A percentile compares a stretch with the other conserved stretches of the same genome.
Evolutionary conservation across 139 green algal species (phyloP).

Genomic region (Micromonas commoda): DNA sequence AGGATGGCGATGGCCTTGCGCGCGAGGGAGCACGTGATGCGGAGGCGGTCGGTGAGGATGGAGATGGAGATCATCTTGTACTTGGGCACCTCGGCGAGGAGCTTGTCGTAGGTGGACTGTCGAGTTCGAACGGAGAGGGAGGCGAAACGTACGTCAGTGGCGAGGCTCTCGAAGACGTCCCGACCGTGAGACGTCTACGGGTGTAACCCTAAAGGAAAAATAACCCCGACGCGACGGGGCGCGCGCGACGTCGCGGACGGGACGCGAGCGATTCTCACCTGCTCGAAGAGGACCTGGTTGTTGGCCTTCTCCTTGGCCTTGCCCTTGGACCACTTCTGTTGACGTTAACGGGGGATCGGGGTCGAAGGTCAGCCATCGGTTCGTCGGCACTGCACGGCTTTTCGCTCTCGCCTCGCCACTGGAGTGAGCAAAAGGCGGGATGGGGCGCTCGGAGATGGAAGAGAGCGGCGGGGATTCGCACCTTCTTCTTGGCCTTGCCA

Average conservation of each 20-base stretch:
- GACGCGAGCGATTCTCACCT: conserved; percentile 45
- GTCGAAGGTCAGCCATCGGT: background rate
- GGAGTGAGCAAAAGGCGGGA: too few relatives aligned
- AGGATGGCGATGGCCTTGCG: conserved; percentile 83
- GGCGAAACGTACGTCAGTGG: background rate
- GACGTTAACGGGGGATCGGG: background rate
- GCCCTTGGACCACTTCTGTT: conserved; percentile 96
- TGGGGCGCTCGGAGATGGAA: background rate
- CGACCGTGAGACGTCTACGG: background rate
- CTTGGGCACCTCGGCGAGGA: conserved; percentile 93
- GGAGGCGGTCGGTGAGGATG: conserved; percentile 74
- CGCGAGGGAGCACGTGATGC: conserved; percentile 81
- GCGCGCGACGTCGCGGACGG: background rate
- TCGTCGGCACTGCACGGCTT: background rate
- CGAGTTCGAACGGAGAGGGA: background rate
- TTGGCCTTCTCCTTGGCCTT: conserved; percentile 97
- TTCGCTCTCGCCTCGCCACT: conserved; percentile 4
- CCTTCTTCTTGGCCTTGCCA: conserved; percentile 89
- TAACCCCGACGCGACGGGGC: background rate
- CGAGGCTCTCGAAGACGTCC: background rate
- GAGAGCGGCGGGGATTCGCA: too few relatives aligned
- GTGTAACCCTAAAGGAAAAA: too few relatives aligned
- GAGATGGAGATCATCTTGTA: conserved; percentile 99
- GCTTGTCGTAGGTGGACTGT: conserved; percentile 93
- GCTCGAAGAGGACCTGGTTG: conserved; percentile 97